Evolutionary conservation across 805 yeast genomes (phyloP).

Genomic region (Spathaspora hagerdaliae): DNA sequence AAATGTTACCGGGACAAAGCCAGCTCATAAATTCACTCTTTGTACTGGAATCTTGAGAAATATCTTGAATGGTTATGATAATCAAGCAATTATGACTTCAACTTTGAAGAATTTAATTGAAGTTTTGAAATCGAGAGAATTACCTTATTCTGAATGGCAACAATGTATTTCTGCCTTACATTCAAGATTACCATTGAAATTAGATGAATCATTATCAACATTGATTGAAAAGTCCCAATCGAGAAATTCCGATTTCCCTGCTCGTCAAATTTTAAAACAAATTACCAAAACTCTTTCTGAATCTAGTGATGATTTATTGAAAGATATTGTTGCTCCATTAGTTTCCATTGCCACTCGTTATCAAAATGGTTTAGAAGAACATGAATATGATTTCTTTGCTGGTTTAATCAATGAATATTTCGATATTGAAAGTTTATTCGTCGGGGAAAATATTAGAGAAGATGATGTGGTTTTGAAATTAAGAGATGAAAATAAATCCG

Average conservation of each 20-base stretch:
- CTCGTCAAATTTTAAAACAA: conserved; percentile 73
- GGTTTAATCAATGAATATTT: conserved; percentile 67
- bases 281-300: conserved; percentile 58
- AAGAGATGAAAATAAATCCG: conserved; percentile 82
- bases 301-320: conserved; percentile 41
- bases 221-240: conserved; percentile 62
- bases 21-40: conserved; percentile 67
- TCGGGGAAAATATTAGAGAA: conserved; percentile 71
- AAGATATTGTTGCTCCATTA: conserved; percentile 64
- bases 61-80: conserved; percentile 88
- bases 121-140: conserved; percentile 69
- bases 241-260: conserved; percentile 86
- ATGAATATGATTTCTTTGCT: conserved; percentile 76
- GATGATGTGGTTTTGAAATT: conserved; percentile 85
- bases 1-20: conserved; percentile 74
- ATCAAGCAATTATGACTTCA: conserved; percentile 88
- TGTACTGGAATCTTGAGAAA: conserved; percentile 61
- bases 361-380: conserved; percentile 71
- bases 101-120: conserved; percentile 71
- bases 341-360: conserved; percentile 66
- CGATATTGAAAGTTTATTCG: conserved; percentile 72
- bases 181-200: conserved; percentile 76
- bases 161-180: conserved; percentile 85
- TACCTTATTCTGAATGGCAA: conserved; percentile 93
- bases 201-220: conserved; percentile 63